Base-by-base conservation (phyloP, 1,284 basidiomycete genomes). In the Sanghuangporus baumii region DNA sequence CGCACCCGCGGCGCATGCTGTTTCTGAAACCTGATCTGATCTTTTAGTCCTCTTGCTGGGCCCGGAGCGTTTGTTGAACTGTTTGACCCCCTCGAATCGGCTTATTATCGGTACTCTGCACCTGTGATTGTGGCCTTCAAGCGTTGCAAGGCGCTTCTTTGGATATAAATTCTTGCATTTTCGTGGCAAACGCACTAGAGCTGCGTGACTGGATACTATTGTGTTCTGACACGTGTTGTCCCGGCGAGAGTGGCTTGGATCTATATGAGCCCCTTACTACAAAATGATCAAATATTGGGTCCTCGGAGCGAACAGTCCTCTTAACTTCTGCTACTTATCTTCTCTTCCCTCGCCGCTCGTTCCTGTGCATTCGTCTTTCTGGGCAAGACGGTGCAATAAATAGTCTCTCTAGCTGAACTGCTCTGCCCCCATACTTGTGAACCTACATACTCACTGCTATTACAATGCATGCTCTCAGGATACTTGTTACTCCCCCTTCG, bases 191-290 rank as follows among this genome's bases (percentile, higher is more conserved):
- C 31, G 18, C 26, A 31, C 12, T 12, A 51, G 26, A 8, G 34
- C 48, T 23, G 48, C 16, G 26, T 3, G 26, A 31, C 26, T 31
- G 26, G 26, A 26, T 51, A 12, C 52, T 54, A 54, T 54, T 54
- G 52, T 54, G 6, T 6, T 9, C 9, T 37, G 18, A 54, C 52
- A 54, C 52, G 52, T 54, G 52, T 36, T 16, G 18, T 9, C 52
- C 18, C 26, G 11, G 31, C 36, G 52, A 16, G 16, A 14, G 36
- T 54, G 52, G 52, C 52, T 54, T 54, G 31, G 14, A 54, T 54
- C 52, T 36, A 36, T 38, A 54, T 54, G 52, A 54, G 52, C 52
- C 52, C 52, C 52, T 37, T 54, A 34, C 52, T 54, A 31, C 34
- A 36, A 54, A 48, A 34, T 54, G 36, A 37, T 54, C 9, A 54